A percentile compares a stretch with the other conserved stretches of the same genome.
These are phyloP conservation scores for Boletus rubroflammeus DNA, from an alignment of 768 basidiomycete species.

Conservation along the genomic window DNA sequence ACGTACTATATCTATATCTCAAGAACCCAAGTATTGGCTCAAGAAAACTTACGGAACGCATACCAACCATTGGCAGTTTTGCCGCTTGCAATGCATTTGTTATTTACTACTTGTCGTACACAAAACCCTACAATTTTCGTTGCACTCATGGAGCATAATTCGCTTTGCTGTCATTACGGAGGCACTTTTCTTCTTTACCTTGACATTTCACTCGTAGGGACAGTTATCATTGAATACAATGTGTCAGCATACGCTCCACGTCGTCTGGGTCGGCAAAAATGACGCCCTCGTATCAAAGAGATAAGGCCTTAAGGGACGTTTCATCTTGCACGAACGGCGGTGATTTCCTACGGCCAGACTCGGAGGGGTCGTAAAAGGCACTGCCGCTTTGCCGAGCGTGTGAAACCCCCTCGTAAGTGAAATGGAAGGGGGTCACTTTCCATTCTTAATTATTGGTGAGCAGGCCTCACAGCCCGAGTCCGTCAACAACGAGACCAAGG, in stretches of 20 bases:
- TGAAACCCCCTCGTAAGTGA: constrained; percentile 12
- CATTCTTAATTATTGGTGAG: constrained; percentile 19
- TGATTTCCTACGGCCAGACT: neutral
- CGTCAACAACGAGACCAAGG: constrained; percentile 24
- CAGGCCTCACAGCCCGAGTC: constrained; percentile 23
- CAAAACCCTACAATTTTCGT: constrained; percentile 20
- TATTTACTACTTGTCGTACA: constrained; percentile 32
- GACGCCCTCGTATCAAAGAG: too few species aligned
- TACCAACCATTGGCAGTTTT: constrained; percentile 28
- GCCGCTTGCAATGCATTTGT: constrained; percentile 32
- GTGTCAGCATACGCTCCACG: too few species aligned
- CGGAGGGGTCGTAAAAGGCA: neutral
- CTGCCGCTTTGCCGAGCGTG: neutral
- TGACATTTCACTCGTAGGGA: constrained; percentile 10
- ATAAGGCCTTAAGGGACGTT: neutral
- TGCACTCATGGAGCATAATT: constrained; percentile 26
- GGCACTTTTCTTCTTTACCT: constrained; percentile 3
- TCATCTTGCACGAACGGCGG: neutral
- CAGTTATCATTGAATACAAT: constrained; percentile 16
- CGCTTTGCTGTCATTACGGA: constrained; percentile 18
- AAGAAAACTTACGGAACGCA: constrained; percentile 34
- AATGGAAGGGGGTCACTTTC: constrained; percentile 30
- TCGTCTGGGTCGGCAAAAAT: too few species aligned
- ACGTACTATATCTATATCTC: constrained; percentile 38
- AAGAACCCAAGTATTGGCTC: constrained; percentile 28